Evolutionary conservation across 2,329 filamentous ascomycete species (phyloP).

Genomic region (Colletotrichum plurivorum): DNA sequence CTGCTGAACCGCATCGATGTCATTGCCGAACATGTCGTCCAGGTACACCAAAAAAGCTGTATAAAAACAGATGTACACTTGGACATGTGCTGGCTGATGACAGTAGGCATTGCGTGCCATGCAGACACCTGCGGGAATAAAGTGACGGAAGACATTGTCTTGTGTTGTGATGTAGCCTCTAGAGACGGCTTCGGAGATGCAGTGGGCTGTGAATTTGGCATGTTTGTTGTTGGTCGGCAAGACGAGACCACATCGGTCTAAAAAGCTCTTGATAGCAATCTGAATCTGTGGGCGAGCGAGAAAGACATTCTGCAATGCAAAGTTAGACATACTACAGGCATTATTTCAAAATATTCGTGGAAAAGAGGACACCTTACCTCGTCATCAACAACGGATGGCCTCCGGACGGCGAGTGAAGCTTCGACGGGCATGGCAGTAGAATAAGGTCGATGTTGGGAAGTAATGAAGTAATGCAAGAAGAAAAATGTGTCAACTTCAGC

Average conservation of each 20-base stretch:
- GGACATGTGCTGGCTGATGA: not conserved
- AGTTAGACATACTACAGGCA: not conserved
- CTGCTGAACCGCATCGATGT: not conserved
- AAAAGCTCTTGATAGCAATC: conserved; percentile 4
- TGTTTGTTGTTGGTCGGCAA: not conserved
- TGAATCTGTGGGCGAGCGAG: conserved; percentile 2
- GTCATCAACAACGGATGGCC: not conserved
- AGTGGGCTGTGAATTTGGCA: conserved; percentile 1
- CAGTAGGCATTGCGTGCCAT: not conserved
- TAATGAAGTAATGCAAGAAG: not conserved
- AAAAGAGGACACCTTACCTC: not conserved
- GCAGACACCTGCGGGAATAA: not conserved
- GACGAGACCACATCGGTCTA: not conserved
- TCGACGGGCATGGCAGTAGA: not conserved
- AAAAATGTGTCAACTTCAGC: not conserved
- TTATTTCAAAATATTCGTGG: too few species aligned
- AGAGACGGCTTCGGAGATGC: not conserved
- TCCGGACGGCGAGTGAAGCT: not conserved
- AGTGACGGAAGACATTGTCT: not conserved
- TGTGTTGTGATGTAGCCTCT: not conserved
- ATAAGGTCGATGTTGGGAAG: not conserved
- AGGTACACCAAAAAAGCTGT: not conserved
- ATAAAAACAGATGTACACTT: conserved; percentile 1
- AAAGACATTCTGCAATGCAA: not conserved
- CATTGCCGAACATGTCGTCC: conserved; percentile 3